phyloP scores from a whole-genome alignment of 495 filamentous ascomycete species.

The Talaromyces liani region DNA sequence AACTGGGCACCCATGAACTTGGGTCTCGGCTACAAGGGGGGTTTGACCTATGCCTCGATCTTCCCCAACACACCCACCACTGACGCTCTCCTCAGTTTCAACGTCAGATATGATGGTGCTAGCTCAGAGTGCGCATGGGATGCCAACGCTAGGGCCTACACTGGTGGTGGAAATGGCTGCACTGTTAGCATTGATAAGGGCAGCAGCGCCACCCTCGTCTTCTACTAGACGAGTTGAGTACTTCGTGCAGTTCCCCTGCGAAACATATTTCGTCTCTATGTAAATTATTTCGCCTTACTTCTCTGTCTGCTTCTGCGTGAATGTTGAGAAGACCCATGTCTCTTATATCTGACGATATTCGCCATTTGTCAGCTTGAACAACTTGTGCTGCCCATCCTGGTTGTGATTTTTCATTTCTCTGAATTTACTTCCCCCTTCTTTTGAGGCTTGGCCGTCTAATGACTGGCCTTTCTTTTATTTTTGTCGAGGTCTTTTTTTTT shows the following conservation, averaged over 20 bases:
- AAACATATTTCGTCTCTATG: background rate
- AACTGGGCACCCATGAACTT: constrained; percentile 91
- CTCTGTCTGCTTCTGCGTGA: background rate
- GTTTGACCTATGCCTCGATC: constrained; percentile 74
- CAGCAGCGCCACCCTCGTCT: background rate
- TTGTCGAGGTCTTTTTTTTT: background rate
- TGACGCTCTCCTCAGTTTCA: constrained; percentile 58
- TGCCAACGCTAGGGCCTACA: constrained; percentile 54
- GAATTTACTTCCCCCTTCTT: background rate
- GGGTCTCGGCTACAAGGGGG: constrained; percentile 64
- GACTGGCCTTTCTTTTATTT: background rate
- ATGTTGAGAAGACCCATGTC: background rate
- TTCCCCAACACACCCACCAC: constrained; percentile 64
- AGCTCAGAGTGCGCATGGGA: constrained; percentile 64
- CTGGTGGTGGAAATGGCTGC: constrained; percentile 50
- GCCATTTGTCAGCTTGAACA: background rate
- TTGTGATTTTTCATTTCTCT: background rate
- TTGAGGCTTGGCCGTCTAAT: background rate
- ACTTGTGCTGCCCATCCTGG: background rate
- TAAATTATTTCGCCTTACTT: background rate
- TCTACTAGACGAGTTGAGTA: background rate
- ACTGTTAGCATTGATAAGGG: constrained; percentile 43
- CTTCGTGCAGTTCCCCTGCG: background rate
- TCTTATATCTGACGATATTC: background rate
- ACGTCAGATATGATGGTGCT: constrained; percentile 60